Conservation (phyloP, 2,329 filamentous ascomycete species). For the Cladosporium sp. region DNA sequence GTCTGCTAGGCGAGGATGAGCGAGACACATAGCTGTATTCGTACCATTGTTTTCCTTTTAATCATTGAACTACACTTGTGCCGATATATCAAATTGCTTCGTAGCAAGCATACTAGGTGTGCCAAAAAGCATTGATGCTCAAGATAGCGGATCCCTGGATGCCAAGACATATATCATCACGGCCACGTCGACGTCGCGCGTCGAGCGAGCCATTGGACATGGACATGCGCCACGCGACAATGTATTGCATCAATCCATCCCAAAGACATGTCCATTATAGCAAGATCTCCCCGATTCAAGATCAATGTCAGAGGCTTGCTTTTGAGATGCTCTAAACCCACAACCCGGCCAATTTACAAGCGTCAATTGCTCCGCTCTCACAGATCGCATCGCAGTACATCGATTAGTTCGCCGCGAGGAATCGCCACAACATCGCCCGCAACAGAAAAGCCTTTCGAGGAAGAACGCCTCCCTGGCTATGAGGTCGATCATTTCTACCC, state of each 20-base stretch:
- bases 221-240: background rate
- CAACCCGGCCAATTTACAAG: background rate
- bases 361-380: background rate
- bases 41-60: background rate
- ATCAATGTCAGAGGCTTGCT: background rate
- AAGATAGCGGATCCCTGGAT: background rate
- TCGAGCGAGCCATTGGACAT: background rate
- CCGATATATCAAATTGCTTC: background rate
- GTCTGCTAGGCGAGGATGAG: constrained; percentile 33
- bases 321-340: background rate
- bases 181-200: background rate
- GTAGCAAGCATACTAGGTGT: background rate
- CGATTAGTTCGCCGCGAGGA: background rate
- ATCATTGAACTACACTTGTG: background rate
- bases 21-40: background rate
- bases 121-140: background rate
- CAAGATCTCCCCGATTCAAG: background rate
- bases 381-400: background rate
- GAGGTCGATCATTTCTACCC: constrained; percentile 40
- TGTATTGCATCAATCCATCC: background rate
- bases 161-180: background rate
- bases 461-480: constrained; percentile 32
- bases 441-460: constrained; percentile 24
- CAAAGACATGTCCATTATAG: background rate
- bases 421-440: background rate